Conservation (phyloP, 2,329 filamentous ascomycete species). For the Didymosphaeria variabile region DNA sequence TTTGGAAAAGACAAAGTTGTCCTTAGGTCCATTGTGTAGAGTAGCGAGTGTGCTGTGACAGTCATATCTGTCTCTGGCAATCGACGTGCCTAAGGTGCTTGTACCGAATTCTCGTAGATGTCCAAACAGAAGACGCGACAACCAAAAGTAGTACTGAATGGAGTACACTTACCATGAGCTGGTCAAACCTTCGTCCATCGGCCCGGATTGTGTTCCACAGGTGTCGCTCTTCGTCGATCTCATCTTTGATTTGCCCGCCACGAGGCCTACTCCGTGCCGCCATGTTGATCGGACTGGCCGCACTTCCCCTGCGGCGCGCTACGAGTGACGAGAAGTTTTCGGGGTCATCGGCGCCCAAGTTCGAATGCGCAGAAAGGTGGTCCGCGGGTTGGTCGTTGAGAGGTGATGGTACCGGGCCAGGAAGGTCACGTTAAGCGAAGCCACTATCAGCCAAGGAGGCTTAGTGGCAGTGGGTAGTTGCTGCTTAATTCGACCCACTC, state of each 20-base stretch:
- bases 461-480: slow-evolving; percentile 8
- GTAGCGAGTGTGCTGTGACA: background rate
- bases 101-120: background rate
- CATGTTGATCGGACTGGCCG: slow-evolving; percentile 43
- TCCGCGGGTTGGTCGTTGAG: slow-evolving; percentile 1
- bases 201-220: slow-evolving; percentile 59
- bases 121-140: background rate
- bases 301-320: slow-evolving; percentile 12
- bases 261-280: slow-evolving; percentile 57
- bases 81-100: background rate
- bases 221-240: slow-evolving; percentile 60
- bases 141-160: background rate
- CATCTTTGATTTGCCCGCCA: slow-evolving; percentile 56
- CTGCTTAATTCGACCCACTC: slow-evolving; percentile 23
- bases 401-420: slow-evolving; percentile 8
- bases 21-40: background rate
- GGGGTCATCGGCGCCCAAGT: slow-evolving; percentile 4
- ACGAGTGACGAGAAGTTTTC: slow-evolving; percentile 5
- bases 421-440: slow-evolving; percentile 7
- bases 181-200: slow-evolving; percentile 57
- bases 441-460: background rate
- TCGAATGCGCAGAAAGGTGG: slow-evolving; percentile 6
- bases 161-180: slow-evolving; percentile 54
- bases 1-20: background rate
- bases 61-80: background rate